These are phyloP conservation scores for Coelastrella sp. DNA, from an alignment of 139 green algal genomes.

Conservation along the genomic window DNA sequence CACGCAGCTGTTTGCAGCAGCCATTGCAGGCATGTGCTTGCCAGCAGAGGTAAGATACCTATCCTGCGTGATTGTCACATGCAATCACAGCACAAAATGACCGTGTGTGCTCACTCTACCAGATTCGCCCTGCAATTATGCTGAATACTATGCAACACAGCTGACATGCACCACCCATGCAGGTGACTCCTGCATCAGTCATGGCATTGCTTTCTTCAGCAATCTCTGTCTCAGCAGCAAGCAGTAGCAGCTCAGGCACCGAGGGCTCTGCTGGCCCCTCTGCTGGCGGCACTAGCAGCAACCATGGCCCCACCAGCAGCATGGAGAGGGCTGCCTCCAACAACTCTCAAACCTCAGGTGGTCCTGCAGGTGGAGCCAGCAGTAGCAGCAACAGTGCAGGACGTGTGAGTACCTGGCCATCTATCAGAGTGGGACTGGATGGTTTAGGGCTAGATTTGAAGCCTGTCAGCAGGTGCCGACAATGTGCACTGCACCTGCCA, in stretches of 20 bases:
- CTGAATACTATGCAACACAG: too few relatives aligned
- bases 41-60: neutral
- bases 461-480: constrained; percentile 65
- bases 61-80: too few relatives aligned
- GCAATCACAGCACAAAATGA: too few relatives aligned
- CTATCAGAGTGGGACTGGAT: constrained; percentile 70
- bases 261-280: neutral
- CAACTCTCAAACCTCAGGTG: neutral
- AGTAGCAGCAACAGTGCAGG: constrained; percentile 26
- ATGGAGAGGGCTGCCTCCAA: neutral
- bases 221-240: neutral
- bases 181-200: constrained; percentile 22
- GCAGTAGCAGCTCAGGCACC: constrained; percentile 24
- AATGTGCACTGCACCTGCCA: constrained; percentile 68
- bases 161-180: neutral
- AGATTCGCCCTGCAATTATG: too few relatives aligned
- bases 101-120: too few relatives aligned
- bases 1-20: constrained; percentile 63
- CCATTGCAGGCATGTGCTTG: constrained; percentile 27
- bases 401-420: constrained; percentile 62
- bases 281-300: constrained; percentile 14
- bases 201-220: constrained; percentile 33
- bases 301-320: constrained; percentile 20
- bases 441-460: constrained; percentile 68
- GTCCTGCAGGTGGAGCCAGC: too few relatives aligned